These are phyloP conservation scores for Euclidium syriacum DNA, from an alignment of 345 rosid genomes.

Conservation along the genomic window DNA sequence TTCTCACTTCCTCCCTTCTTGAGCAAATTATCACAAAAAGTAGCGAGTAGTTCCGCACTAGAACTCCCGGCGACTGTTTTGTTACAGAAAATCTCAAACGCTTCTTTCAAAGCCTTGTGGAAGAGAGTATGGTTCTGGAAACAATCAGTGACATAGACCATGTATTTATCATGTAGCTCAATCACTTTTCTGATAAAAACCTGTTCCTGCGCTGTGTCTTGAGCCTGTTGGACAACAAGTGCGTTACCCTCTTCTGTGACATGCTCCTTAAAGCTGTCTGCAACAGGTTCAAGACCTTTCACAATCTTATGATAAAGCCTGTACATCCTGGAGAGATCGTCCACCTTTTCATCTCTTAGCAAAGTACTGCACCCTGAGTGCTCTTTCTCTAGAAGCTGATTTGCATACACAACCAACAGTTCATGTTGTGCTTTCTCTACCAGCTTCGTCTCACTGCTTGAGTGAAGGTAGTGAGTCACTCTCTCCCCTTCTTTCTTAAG, in stretches of 20 bases:
- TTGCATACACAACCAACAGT: constrained; percentile 46
- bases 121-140: too few relatives aligned
- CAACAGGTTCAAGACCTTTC: constrained; percentile 60
- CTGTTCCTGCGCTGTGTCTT: constrained; percentile 79
- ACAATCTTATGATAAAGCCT: constrained; percentile 61
- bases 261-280: constrained; percentile 69
- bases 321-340: constrained; percentile 74
- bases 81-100: constrained; percentile 10
- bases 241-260: constrained; percentile 60
- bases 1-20: constrained; percentile 15
- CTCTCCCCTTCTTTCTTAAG: constrained; percentile 67
- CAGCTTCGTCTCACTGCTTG: constrained; percentile 62
- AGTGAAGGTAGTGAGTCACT: constrained; percentile 66
- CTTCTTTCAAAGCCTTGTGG: constrained; percentile 31
- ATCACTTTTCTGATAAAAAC: constrained; percentile 58
- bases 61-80: constrained; percentile 9
- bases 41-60: constrained; percentile 5
- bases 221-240: constrained; percentile 70
- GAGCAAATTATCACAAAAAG: constrained; percentile 10
- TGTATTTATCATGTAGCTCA: constrained; percentile 67
- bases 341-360: constrained; percentile 73
- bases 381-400: constrained; percentile 61
- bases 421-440: constrained; percentile 76
- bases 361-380: constrained; percentile 63
- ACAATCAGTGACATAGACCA: too few relatives aligned